A percentile compares a stretch with the other conserved stretches of the same genome.
These are phyloP conservation scores for Cryptococcus sp. DNA, from an alignment of 1,284 basidiomycete genomes.

Conservation along the genomic window DNA sequence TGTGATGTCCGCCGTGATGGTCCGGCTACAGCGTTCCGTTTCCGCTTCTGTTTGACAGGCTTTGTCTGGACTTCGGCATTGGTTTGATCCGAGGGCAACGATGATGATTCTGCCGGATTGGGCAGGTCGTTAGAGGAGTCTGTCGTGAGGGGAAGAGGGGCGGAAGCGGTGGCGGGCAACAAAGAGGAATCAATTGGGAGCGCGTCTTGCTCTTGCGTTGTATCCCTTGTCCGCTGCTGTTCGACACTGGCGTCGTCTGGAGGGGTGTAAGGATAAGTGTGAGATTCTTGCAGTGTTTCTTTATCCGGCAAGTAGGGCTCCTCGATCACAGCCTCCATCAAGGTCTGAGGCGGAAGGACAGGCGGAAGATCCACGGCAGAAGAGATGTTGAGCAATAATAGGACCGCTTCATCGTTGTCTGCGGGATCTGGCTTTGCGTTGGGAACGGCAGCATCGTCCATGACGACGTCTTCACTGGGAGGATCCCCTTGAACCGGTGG, in stretches of 20 bases:
- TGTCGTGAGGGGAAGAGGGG: slow-evolving; percentile 2
- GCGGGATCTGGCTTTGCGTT: not conserved
- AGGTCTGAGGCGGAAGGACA: slow-evolving; percentile 4
- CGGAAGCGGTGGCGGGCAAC: slow-evolving; percentile 1
- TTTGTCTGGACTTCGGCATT: slow-evolving; percentile 26
- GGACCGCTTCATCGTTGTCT: slow-evolving; percentile 5
- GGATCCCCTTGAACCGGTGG: not conserved
- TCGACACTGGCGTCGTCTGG: slow-evolving; percentile 22
- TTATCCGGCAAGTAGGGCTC: slow-evolving; percentile 1
- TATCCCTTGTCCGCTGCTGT: slow-evolving; percentile 7
- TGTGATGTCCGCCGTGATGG: slow-evolving; percentile 36
- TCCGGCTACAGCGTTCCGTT: slow-evolving; percentile 37
- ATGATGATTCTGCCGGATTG: slow-evolving; percentile 7
- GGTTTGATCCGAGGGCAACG: slow-evolving; percentile 8
- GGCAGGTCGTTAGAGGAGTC: not conserved
- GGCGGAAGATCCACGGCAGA: slow-evolving; percentile 9
- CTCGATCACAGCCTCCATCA: not conserved
- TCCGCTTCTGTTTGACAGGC: slow-evolving; percentile 36
- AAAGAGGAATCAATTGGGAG: not conserved
- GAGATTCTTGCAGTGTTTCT: not conserved
- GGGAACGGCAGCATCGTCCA: slow-evolving; percentile 11
- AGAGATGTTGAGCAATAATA: slow-evolving; percentile 37
- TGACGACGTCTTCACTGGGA: slow-evolving; percentile 12
- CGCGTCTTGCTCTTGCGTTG: slow-evolving; percentile 1
- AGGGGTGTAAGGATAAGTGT: slow-evolving; percentile 33